These are phyloP conservation scores for Selaginella moellendorffii DNA, from an alignment of 75 land plant species.

Conservation along the genomic window DNA sequence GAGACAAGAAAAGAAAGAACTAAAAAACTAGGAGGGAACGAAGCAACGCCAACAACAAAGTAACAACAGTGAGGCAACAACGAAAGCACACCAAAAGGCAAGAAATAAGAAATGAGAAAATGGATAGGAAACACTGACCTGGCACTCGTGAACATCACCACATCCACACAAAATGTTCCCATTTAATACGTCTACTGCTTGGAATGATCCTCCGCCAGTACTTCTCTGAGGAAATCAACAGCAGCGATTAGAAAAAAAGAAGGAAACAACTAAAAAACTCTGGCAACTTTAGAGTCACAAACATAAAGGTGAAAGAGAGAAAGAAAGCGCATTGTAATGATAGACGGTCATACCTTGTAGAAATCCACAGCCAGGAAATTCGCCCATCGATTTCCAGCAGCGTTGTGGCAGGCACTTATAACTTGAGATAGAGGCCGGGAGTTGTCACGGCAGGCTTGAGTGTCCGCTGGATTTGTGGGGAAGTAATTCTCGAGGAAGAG, in stretches of 20 bases:
- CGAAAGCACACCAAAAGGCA: neutral
- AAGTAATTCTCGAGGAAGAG: slow-evolving; percentile 60
- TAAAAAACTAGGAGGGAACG: neutral
- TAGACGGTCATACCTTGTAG: slow-evolving; percentile 50
- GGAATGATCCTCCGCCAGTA: slow-evolving; percentile 83
- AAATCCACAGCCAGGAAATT: slow-evolving; percentile 71
- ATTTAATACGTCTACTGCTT: slow-evolving; percentile 61
- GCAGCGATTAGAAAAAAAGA: neutral
- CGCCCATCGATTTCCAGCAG: slow-evolving; percentile 57
- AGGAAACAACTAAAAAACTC: neutral
- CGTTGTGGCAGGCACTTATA: slow-evolving; percentile 48
- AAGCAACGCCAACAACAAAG: neutral
- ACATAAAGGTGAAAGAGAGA: too few species aligned
- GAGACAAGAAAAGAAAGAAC: neutral
- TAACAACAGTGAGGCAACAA: too few species aligned
- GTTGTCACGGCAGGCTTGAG: slow-evolving; percentile 55
- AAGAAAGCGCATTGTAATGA: too few species aligned
- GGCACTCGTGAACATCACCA: slow-evolving; percentile 41
- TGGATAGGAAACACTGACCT: slow-evolving; percentile 38
- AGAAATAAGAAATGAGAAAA: neutral
- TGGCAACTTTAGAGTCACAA: neutral
- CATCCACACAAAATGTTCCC: slow-evolving; percentile 66
- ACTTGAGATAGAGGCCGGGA: slow-evolving; percentile 36
- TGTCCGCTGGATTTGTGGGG: slow-evolving; percentile 44
- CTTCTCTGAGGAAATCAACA: slow-evolving; percentile 48